Conservation (phyloP, 495 filamentous ascomycete species). For the Podospora fimiseda region DNA sequence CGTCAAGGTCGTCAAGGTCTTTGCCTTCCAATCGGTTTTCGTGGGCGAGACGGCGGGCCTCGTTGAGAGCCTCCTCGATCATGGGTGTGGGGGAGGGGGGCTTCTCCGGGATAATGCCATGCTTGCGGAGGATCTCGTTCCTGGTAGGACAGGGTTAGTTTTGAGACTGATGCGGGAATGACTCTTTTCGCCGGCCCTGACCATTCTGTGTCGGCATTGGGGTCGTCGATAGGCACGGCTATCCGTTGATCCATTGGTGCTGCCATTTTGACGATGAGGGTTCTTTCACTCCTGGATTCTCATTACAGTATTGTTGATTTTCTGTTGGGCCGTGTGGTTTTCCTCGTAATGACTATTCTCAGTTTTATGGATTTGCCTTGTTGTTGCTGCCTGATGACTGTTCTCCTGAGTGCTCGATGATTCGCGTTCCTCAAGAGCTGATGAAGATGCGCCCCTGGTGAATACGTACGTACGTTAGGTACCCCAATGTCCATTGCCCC, state of each 20-base stretch:
- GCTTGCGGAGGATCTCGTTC: conserved; percentile 98
- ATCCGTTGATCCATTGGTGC: conserved; percentile 59
- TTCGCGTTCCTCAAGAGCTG: not conserved
- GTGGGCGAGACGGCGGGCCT: conserved; percentile 71
- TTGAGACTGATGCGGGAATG: not conserved
- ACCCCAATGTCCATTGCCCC: not conserved
- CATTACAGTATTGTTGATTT: too few relatives aligned
- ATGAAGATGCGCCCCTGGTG: too few relatives aligned
- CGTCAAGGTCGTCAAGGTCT: conserved; percentile 85
- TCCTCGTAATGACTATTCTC: too few relatives aligned
- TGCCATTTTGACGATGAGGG: conserved; percentile 51
- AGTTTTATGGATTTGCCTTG: too few relatives aligned
- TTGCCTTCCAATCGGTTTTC: conserved; percentile 91
- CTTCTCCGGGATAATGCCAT: conserved; percentile 93
- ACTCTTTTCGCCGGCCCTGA: conserved; percentile 29
- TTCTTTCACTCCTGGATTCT: not conserved
- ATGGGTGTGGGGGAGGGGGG: conserved; percentile 87
- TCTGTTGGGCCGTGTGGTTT: too few relatives aligned
- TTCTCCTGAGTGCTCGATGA: not conserved
- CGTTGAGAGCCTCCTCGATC: conserved; percentile 89
- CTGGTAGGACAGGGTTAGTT: conserved; percentile 40
- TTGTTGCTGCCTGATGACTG: not conserved
- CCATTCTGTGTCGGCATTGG: conserved; percentile 98
- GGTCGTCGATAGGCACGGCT: conserved; percentile 81
- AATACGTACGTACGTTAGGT: too few relatives aligned